Evolutionary conservation across 169 alveolate species (phyloP).

Genomic region (Neospora caninum): DNA sequence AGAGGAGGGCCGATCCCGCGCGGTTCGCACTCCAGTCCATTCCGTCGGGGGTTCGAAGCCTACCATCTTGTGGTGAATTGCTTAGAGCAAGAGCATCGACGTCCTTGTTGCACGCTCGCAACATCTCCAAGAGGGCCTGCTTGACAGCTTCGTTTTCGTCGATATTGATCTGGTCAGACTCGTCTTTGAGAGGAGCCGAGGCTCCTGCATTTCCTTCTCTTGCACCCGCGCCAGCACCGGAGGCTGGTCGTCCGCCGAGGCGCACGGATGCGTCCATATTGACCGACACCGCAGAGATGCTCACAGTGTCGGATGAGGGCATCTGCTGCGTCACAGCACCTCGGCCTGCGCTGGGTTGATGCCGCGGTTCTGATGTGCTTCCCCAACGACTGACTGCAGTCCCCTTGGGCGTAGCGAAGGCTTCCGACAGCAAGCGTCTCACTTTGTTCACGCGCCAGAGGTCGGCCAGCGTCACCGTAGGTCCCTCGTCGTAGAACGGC

Average conservation of each 20-base stretch:
- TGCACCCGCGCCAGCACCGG: neutral
- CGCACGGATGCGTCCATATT: neutral
- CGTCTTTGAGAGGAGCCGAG: neutral
- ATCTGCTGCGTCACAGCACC: neutral
- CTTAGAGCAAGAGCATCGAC: neutral
- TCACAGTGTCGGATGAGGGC: neutral
- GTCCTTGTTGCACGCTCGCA: slow-evolving; percentile 25
- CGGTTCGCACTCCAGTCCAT: too few species aligned
- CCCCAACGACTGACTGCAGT: neutral
- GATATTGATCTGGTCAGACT: neutral
- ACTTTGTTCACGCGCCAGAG: slow-evolving; percentile 40
- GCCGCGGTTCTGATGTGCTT: neutral
- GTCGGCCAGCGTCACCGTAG: slow-evolving; percentile 31
- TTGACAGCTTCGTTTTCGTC: slow-evolving; percentile 32
- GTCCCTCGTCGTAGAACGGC: neutral
- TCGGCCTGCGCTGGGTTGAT: too few species aligned
- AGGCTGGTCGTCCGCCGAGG: neutral
- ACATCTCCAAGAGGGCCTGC: slow-evolving; percentile 24
- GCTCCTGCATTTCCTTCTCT: neutral
- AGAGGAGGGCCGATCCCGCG: too few species aligned
- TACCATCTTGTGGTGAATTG: neutral
- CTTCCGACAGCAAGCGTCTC: slow-evolving; percentile 46
- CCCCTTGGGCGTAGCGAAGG: neutral
- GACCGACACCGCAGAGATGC: neutral
- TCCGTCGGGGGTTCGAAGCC: neutral